Evolutionary conservation across 169 alveolate genomes (phyloP).

Genomic region (Plasmodium vinckei): DNA sequence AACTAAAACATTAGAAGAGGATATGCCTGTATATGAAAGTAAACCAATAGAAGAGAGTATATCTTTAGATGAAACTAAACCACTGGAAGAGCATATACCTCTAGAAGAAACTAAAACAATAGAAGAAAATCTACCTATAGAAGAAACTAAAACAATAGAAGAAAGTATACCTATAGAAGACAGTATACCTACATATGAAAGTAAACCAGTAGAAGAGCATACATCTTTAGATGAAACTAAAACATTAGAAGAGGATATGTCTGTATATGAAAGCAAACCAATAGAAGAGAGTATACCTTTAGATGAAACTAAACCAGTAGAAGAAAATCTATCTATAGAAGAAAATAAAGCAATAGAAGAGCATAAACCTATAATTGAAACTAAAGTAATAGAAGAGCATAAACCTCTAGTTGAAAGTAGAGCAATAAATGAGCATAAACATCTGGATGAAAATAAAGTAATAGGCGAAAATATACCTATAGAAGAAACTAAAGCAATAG

Average conservation of each 20-base stretch:
- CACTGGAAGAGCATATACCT: not conserved
- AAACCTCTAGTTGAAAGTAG: too few species aligned
- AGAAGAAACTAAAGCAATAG: too few species aligned
- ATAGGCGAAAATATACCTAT: too few species aligned
- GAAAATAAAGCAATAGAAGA: too few species aligned
- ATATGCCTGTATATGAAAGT: not conserved
- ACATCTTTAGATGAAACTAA: not conserved
- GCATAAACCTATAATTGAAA: too few species aligned
- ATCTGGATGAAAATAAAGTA: too few species aligned
- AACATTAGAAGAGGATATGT: not conserved
- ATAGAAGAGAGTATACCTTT: too few species aligned
- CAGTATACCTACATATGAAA: not conserved
- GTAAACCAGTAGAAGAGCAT: not conserved
- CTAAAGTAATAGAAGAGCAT: too few species aligned
- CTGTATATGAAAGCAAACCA: not conserved
- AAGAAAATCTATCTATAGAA: too few species aligned
- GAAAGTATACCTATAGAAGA: not conserved
- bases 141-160: not conserved
- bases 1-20: conserved; percentile 8
- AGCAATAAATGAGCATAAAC: too few species aligned
- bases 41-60: not conserved
- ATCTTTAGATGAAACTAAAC: not conserved
- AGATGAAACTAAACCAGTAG: too few species aligned
- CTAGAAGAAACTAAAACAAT: not conserved
- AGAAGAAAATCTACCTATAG: conserved; percentile 1